Percentiles rank a stretch among this genome's conserved stretches.
phyloP scores from a whole-genome alignment of 2,329 filamentous ascomycete species.

The Aureobasidium leucospermi region DNA sequence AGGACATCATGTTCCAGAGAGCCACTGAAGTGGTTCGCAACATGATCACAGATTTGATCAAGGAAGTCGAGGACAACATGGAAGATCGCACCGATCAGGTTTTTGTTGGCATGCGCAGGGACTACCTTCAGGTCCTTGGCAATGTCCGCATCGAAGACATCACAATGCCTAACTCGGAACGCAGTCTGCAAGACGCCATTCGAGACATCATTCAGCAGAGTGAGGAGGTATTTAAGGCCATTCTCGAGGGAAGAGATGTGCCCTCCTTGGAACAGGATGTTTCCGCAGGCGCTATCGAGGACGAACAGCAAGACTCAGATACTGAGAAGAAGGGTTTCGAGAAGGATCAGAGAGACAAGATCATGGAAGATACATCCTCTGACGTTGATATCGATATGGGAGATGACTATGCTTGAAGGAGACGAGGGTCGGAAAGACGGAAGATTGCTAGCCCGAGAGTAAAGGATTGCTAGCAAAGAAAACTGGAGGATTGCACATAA shows the following conservation, averaged over 20 bases:
- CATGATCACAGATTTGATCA: slow-evolving; percentile 36
- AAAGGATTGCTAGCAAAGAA: not conserved
- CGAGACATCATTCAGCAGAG: not conserved
- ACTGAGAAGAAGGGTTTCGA: not conserved
- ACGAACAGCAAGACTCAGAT: not conserved
- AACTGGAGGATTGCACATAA: not conserved
- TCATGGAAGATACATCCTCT: not conserved
- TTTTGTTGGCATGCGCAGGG: slow-evolving; percentile 28
- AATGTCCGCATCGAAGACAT: slow-evolving; percentile 15
- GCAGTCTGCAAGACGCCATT: slow-evolving; percentile 1
- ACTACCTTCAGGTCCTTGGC: slow-evolving; percentile 32
- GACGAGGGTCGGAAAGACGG: not conserved
- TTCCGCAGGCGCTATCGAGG: not conserved
- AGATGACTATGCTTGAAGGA: not conserved
- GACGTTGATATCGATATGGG: not conserved
- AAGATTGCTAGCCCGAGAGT: not conserved
- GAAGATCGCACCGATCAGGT: slow-evolving; percentile 40
- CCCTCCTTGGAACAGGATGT: not conserved
- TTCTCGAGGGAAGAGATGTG: not conserved
- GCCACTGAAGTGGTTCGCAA: slow-evolving; percentile 36
- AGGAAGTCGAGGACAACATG: slow-evolving; percentile 36
- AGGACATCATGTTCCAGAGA: slow-evolving; percentile 43
- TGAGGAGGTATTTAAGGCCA: not conserved
- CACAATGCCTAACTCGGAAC: slow-evolving; percentile 11
- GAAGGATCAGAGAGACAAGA: not conserved